These are phyloP conservation scores for Pyrenula massariospora DNA, from an alignment of 495 filamentous ascomycete genomes.

Conservation along the genomic window DNA sequence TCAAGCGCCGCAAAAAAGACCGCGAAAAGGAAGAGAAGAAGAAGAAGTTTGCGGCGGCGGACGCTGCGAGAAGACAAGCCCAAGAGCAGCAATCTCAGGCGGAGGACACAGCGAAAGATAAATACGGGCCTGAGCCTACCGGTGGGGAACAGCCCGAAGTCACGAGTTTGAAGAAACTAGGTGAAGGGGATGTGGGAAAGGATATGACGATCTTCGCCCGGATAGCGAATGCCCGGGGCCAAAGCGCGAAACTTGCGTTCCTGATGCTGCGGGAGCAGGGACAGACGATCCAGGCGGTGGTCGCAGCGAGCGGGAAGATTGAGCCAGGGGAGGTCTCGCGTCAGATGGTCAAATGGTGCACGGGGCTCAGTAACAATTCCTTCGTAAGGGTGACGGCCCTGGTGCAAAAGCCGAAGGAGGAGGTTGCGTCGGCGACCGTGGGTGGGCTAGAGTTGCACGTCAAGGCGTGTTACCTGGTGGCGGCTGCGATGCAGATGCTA, in stretches of 20 bases:
- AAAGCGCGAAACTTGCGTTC: slow-evolving; percentile 88
- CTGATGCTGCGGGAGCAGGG: slow-evolving; percentile 77
- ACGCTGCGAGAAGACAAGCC: slow-evolving; percentile 4
- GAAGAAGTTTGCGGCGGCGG: slow-evolving; percentile 67
- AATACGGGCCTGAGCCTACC: slow-evolving; percentile 47
- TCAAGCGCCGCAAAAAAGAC: slow-evolving; percentile 93
- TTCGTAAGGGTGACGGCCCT: slow-evolving; percentile 68
- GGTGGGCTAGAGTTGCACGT: slow-evolving; percentile 70
- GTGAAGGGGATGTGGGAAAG: slow-evolving; percentile 53
- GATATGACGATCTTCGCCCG: slow-evolving; percentile 70
- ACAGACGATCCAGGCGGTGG: slow-evolving; percentile 68
- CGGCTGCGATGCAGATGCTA: slow-evolving; percentile 51
- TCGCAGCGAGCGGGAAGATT: slow-evolving; percentile 36
- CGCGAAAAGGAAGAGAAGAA: slow-evolving; percentile 78
- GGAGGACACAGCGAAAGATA: slow-evolving; percentile 59
- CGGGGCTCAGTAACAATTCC: slow-evolving; percentile 65
- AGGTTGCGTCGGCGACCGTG: slow-evolving; percentile 68
- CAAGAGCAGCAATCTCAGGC: slow-evolving; percentile 34
- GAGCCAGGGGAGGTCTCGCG: slow-evolving; percentile 42
- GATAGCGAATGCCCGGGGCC: slow-evolving; percentile 75
- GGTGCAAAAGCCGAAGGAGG: slow-evolving; percentile 61
- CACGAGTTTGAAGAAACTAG: slow-evolving; percentile 32
- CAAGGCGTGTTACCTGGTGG: slow-evolving; percentile 64
- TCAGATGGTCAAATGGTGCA: slow-evolving; percentile 86
- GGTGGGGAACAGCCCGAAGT: slow-evolving; percentile 22